Base-by-base conservation (phyloP, 148 eudicot species). In the Chenopodium suecicum region DNA sequence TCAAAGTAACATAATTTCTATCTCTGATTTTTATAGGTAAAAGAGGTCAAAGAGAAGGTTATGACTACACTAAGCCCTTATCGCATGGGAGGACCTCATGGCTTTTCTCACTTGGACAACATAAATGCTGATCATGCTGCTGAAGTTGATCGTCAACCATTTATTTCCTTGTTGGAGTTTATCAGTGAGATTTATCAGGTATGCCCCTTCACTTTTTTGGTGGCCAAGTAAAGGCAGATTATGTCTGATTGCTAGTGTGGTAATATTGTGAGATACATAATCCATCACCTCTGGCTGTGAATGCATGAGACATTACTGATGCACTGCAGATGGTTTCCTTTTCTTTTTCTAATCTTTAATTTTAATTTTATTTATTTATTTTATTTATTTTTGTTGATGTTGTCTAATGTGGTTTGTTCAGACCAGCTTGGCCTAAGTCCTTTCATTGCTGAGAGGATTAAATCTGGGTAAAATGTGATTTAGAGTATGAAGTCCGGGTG, bases 111-210 rank as follows among this genome's bases (percentile, higher is more conserved):
- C 32, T 27, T 63, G 9, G 92, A 88, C 74, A 88, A 85, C 75
- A 62, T 74, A 73, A 85, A 83, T 79, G 77, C 90, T 89, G 92
- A 88, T 29, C 87, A 87, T 86, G 84, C 89, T 60, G 46, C 84
- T 79, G 93, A 88, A 78, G 72, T 84, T 69, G 78, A 85, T 63
- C 85, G 74, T 80, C 94, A 88, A 65, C 90, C 97, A 69, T 96
- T 94, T 88, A 91, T 96, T 48, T 96, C 97, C 71, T 90, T 96
- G 69, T 87, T 96, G 84, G 98, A 92, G 90, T 92, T 96, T 89
- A 94, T 94, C 78, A 91, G 99, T 89, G 97, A 92, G 82, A 91
- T 96, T 82, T 96, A 96, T 90, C 91, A 96, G 99, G 99, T 94
- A 71, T 71, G 87, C 58, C 65, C 23, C 17, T 32, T 66, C 63